Base-by-base conservation (phyloP, 2,329 filamentous ascomycete genomes). In the Zelopaecilomyces penicillatus region DNA sequence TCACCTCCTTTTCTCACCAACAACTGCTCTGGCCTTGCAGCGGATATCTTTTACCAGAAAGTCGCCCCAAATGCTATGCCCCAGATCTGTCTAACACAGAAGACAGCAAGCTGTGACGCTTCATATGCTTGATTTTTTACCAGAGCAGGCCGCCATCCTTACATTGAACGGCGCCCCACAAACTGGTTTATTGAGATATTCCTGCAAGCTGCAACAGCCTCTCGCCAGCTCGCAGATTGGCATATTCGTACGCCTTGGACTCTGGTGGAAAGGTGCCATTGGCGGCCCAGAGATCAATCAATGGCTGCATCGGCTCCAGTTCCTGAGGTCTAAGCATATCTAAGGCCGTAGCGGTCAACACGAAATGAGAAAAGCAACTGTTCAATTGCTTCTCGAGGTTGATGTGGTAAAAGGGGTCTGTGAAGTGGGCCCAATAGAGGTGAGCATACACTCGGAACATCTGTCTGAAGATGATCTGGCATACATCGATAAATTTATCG, bases 391-490 rank as follows among this genome's bases (percentile, higher is more conserved):
- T 85, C 64, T 85, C 82, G 7, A 85, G 70, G 68, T 86, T 88
- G 52, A 91, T 75, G 63, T 90, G 83, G 67, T 88, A 91, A 66
- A 89, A 88, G 5, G 85, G 85, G 54, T 88, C 85, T 49, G 82
- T 71, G 66, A 87, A 98, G 66, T 98, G 93, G 46, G 90, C 87
- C 78, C 95, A 96, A 73, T 98, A 98, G 49, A 98, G 81, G 66
- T 98, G 93, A 39, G 93, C 85, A 61, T 98, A 98, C 55, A 96
- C 91, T 48, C 93, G 86, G 75, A 98, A 97, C 85, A 98, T 97
- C 68, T 96, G 93, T 57, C 90, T 85, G 71, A 96, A 91, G 58
- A 96, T 93, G 53, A 84, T 84, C 71, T 94, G 89, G 72, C 91
- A 93, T 55, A 95, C 89, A 50, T 84, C 80, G 56, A 91, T 75